These are phyloP conservation scores for Aciculosporium take DNA, from an alignment of 2,329 filamentous ascomycete species.

Conservation along the genomic window DNA sequence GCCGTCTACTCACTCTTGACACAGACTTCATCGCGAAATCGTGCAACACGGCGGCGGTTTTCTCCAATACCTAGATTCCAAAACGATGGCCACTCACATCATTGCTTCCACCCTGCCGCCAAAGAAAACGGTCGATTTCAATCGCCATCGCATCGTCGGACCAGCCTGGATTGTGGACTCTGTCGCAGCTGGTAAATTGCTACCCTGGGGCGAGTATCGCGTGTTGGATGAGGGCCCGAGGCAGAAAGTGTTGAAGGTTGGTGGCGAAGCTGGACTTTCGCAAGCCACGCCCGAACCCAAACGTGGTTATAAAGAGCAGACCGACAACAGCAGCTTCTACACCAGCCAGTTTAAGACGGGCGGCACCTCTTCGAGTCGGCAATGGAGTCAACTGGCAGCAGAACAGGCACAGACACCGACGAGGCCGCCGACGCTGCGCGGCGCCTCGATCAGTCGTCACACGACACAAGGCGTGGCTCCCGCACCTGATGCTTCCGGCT, in stretches of 20 bases:
- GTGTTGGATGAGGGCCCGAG: constrained; percentile 71
- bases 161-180: constrained; percentile 92
- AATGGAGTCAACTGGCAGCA: constrained; percentile 13
- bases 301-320: constrained; percentile 66
- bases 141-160: constrained; percentile 79
- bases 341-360: constrained; percentile 48
- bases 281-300: constrained; percentile 44
- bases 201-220: constrained; percentile 77
- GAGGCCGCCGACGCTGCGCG: neutral
- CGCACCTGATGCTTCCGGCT: neutral
- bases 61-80: constrained; percentile 85
- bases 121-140: constrained; percentile 84
- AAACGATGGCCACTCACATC: constrained; percentile 91
- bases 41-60: constrained; percentile 91
- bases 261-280: constrained; percentile 49
- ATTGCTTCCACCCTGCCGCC: constrained; percentile 81
- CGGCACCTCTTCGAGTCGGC: constrained; percentile 15
- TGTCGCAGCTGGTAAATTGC: constrained; percentile 60
- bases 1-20: constrained; percentile 7
- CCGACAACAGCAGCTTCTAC: constrained; percentile 73
- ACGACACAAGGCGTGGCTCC: neutral
- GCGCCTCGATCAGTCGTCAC: neutral
- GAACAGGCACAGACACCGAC: constrained; percentile 15
- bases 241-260: constrained; percentile 60
- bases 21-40: constrained; percentile 62